phyloP scores from a whole-genome alignment of 176 grass and related monocot species.

The Bothriochloa decipiens region DNA sequence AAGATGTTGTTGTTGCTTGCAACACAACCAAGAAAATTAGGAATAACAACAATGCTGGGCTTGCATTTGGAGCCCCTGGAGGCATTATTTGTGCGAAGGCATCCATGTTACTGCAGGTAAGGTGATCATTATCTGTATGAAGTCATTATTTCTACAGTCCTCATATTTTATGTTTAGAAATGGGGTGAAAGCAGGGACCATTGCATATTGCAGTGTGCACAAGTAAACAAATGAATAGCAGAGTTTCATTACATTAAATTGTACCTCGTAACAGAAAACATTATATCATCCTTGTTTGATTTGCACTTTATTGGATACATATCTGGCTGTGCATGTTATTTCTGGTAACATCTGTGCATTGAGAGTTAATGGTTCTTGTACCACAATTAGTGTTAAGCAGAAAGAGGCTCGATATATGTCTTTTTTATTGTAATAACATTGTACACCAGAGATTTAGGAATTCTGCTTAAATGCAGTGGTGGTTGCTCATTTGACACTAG shows the following conservation, averaged over 20 bases:
- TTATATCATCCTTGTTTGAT: conserved; percentile 16
- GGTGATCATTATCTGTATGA: not conserved
- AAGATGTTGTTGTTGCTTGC: conserved; percentile 82
- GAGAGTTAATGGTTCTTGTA: not conserved
- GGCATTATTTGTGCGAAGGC: conserved; percentile 98
- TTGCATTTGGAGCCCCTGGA: conserved; percentile 63
- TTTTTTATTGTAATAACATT: conserved; percentile 7
- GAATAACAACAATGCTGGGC: conserved; percentile 41
- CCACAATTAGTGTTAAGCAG: not conserved
- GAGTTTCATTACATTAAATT: not conserved
- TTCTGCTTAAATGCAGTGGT: not conserved
- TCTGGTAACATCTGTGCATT: not conserved
- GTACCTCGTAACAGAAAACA: not conserved
- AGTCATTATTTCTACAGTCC: not conserved
- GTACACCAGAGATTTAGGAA: not conserved
- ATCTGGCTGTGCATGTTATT: not conserved
- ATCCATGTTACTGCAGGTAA: conserved; percentile 96
- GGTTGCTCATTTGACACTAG: not conserved
- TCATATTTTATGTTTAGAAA: not conserved
- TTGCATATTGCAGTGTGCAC: not conserved
- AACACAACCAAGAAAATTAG: conserved; percentile 86
- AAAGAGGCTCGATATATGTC: not conserved
- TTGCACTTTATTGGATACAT: conserved; percentile 17
- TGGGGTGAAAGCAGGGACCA: not conserved
- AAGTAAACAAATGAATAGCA: not conserved